phyloP scores from a whole-genome alignment of 2,329 filamentous ascomycete species.

The Botrytis sinoallii region DNA sequence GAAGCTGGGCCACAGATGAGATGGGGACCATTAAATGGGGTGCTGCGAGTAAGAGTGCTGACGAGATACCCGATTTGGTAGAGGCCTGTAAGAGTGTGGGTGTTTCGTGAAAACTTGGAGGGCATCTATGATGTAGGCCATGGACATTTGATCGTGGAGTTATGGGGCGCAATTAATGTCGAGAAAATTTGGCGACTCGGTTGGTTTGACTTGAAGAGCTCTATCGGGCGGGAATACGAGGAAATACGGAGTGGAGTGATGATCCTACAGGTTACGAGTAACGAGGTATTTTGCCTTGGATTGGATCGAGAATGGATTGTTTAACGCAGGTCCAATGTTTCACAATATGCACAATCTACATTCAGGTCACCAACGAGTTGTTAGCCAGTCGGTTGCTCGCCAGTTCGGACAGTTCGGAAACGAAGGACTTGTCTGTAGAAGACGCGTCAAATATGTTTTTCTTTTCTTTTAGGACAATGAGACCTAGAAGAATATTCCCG shows the following conservation, averaged over 20 bases:
- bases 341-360: neutral
- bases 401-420: neutral
- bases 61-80: slow-evolving; percentile 54
- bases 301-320: neutral
- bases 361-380: neutral
- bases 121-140: neutral
- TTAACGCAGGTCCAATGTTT: neutral
- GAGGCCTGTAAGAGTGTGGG: slow-evolving; percentile 41
- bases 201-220: neutral
- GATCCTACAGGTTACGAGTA: neutral
- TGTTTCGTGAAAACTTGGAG: neutral
- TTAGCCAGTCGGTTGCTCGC: slow-evolving; percentile 2
- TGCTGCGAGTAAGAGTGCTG: slow-evolving; percentile 47
- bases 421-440: neutral
- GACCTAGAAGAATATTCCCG: neutral
- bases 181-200: neutral
- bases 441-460: neutral
- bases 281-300: neutral
- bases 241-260: neutral
- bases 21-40: slow-evolving; percentile 50
- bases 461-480: neutral
- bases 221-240: neutral
- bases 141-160: neutral
- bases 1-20: slow-evolving; percentile 46
- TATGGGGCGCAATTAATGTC: neutral